Base-by-base conservation (phyloP, 2,329 filamentous ascomycete species). In the Didymella lethalis region DNA sequence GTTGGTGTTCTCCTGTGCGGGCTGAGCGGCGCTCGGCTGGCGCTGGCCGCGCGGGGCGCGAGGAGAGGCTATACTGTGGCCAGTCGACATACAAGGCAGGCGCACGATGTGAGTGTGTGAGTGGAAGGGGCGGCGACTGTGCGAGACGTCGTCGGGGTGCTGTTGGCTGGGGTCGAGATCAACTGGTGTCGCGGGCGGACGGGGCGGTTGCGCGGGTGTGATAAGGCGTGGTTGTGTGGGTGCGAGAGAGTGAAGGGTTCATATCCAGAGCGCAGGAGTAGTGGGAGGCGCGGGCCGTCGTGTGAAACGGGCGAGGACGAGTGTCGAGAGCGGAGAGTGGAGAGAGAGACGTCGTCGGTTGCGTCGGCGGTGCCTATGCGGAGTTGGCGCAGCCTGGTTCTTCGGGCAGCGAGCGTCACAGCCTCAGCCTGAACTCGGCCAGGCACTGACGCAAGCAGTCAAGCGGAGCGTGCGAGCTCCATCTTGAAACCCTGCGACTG, bases 51-150 rank as follows among this genome's bases (percentile, higher is more conserved):
- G 67, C 52, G 74, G 64, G 49, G 69, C 64, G 56, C 71, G 75
- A 54, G 75, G 74, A 52, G 74, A 75, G 49, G 73, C 71, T 32
- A 70, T 68, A 26, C 61, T 65, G 52, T 74, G 70, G 49, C 66
- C 63, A 55, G 65, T 72, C 66, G 73, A 74, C 74, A 77, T 77
- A 59, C 72, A 62, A 65, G 60, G 60, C 40, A 53, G 48, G 34
- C 38, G 51, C 49, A 18, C 23, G 44, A 20, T 49, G 25, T 20
- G 46, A 36, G 54, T 44, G 16, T 34, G 40, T 23, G 23, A 32
- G 58, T 25, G 40, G 38, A 25, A 28, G 18, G 29, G 47, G 58
- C 48, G 47, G 32, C 51, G 56, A 38, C 57, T 72, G 71, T 70
- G 66, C 68, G 23, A 64, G 71, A 40, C 65, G 70, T 59, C 68